Base-by-base conservation (phyloP, 371 early-diverging fungal genomes). In the Mortierella sp. region DNA sequence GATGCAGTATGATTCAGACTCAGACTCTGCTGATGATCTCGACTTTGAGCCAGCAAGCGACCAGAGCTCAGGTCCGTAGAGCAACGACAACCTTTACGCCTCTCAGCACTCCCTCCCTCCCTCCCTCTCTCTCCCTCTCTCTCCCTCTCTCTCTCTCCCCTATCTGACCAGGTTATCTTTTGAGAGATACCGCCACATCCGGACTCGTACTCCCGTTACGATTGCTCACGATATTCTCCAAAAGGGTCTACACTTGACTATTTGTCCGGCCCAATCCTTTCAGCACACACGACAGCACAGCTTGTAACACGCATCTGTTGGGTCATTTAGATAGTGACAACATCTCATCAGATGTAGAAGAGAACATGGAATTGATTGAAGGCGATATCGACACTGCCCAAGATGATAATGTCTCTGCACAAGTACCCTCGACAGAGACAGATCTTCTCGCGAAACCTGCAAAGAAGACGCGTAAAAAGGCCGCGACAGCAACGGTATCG, bases 1-100 rank as follows among this genome's bases (percentile, higher is more conserved):
- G 52, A 69, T 76, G 61, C 58, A 69, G 55, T 76, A 76, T 43
- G 70, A 69, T 62, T 76, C 76, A 42, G 70, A 76, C 67, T 76
- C 76, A 54, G 76, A 76, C 67, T 76, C 76, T 50, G 76, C 58
- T 9, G 66, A 76, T 48, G 76, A 76, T 58, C 70, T 69, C 27
- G 76, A 76, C 63, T 76, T 76, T 66, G 59, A 69, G 34, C 76
- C 76, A n/a, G 52, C 43, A 23, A 76, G 76, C 23, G 70, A 65
- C 19, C 51, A 38, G 2, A 64, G 54, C 50, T 58, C 61, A 0
- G 28, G 49, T 39, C 61, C 72, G 24, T 57, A 67, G 52, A 61
- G 47, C 31, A 42, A 16, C 23, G 13, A 21, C 26, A 41, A 2
- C 30, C 39, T 38, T 18, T 14, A 41, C 34, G n/a, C 31, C 26